A percentile compares a stretch with the other conserved stretches of the same genome.
Conservation (phyloP, 2,329 filamentous ascomycete species). For the Hymenoscyphus salicellus region DNA sequence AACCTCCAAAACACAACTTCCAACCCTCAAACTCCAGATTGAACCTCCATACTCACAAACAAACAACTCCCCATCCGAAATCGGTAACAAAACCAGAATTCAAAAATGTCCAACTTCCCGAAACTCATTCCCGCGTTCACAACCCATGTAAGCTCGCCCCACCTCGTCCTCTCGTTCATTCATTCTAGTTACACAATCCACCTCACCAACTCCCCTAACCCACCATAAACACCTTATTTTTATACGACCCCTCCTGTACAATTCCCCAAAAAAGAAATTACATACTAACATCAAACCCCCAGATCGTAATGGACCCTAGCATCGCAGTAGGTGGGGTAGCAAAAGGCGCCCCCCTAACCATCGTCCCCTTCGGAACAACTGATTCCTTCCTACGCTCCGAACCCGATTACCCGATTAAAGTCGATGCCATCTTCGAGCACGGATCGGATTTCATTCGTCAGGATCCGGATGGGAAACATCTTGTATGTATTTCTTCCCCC, state of each 20-base stretch:
- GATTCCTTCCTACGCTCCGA: conserved; percentile 39
- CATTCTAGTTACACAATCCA: neutral
- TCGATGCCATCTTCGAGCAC: conserved; percentile 41
- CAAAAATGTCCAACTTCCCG: conserved; percentile 15
- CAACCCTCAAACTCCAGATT: neutral
- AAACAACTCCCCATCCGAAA: neutral
- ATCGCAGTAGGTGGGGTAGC: conserved; percentile 29
- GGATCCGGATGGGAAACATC: conserved; percentile 39
- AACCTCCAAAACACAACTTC: neutral
- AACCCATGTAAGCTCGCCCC: conserved; percentile 34
- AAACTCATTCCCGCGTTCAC: conserved; percentile 41
- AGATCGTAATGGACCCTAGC: conserved; percentile 39
- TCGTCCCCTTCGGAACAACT: conserved; percentile 32
- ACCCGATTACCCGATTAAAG: conserved; percentile 36
- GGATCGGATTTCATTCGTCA: conserved; percentile 42
- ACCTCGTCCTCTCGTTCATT: neutral
- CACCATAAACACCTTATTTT: conserved; percentile 8
- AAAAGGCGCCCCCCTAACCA: conserved; percentile 37
- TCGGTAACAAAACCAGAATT: neutral
- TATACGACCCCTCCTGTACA: conserved; percentile 18
- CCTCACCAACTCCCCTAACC: neutral
- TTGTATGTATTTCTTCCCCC: no score
- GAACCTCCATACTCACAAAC: neutral
- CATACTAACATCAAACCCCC: conserved; percentile 15
- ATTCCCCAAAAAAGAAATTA: neutral